Evolutionary conservation across 106 monocot species (phyloP).

Genomic region (Ottelia alismoides): DNA sequence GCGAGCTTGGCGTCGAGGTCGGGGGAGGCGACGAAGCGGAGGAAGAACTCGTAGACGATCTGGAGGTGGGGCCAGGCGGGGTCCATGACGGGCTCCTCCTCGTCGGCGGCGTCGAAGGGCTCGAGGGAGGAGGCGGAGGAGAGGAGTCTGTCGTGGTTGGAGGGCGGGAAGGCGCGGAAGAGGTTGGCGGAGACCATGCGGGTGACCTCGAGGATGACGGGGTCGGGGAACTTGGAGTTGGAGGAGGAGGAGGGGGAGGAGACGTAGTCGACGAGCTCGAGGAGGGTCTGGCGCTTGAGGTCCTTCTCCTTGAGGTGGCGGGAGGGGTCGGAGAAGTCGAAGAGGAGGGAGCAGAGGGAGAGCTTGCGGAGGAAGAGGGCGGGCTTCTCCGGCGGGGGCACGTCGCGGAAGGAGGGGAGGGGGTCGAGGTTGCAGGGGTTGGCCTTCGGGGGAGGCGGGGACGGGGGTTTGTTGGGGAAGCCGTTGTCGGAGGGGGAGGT

Average conservation of each 20-base stretch:
- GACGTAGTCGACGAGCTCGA: constrained; percentile 41
- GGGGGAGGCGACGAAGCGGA: no score
- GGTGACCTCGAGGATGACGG: no score
- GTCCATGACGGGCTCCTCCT: no score
- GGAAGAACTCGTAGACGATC: no score
- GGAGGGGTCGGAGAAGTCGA: constrained; percentile 35
- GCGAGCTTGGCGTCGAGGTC: no score
- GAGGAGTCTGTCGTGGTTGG: no score
- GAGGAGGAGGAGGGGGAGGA: constrained; percentile 10
- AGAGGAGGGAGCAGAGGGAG: constrained; percentile 27
- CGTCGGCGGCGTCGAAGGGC: no score
- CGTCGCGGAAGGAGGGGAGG: constrained; percentile 44
- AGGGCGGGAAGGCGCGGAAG: no score
- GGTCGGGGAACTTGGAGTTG: no score
- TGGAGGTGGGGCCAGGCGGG: no score
- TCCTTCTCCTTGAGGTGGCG: constrained; percentile 32
- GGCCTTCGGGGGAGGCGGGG: background rate
- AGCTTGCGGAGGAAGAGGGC: constrained; percentile 41
- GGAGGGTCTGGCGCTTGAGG: constrained; percentile 33
- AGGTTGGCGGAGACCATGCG: no score
- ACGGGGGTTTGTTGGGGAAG: background rate
- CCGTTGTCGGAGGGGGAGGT: constrained; percentile 4
- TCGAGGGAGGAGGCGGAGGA: no score
- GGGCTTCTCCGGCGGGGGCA: constrained; percentile 3
- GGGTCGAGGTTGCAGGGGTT: constrained; percentile 3